phyloP scores from a whole-genome alignment of 2,329 filamentous ascomycete species.

The Fusarium longipes region DNA sequence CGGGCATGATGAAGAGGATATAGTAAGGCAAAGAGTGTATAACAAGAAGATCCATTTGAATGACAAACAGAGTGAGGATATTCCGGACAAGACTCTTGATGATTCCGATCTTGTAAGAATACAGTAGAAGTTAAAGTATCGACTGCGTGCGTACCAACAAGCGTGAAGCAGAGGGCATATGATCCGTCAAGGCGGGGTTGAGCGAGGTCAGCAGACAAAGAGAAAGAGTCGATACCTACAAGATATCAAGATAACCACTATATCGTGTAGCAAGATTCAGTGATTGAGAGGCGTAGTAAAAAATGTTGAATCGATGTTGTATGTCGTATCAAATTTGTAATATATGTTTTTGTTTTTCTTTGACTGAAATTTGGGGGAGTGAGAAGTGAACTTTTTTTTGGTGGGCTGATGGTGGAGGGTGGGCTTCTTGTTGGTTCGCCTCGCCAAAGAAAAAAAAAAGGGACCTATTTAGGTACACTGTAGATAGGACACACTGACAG shows the following conservation, averaged over 20 bases:
- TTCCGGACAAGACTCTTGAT: background rate
- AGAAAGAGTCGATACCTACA: constrained; percentile 11
- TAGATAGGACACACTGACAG: background rate
- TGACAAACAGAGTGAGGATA: background rate
- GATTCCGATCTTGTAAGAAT: background rate
- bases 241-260: background rate
- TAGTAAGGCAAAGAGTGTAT: background rate
- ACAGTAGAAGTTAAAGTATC: background rate
- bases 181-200: constrained; percentile 33
- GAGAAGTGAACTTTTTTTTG: background rate
- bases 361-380: constrained; percentile 28
- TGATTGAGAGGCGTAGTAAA: background rate
- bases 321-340: background rate
- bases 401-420: background rate
- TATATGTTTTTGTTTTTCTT: constrained; percentile 3
- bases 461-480: background rate
- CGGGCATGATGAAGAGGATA: background rate
- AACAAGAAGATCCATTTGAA: background rate
- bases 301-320: background rate
- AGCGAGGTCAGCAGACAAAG: constrained; percentile 30
- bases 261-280: background rate
- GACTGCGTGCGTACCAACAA: background rate
- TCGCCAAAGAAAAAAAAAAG: background rate
- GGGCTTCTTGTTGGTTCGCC: background rate
- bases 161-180: constrained; percentile 21